Conservation (phyloP, 164 flowering plant genomes). For the Liriodendron chinense region DNA sequence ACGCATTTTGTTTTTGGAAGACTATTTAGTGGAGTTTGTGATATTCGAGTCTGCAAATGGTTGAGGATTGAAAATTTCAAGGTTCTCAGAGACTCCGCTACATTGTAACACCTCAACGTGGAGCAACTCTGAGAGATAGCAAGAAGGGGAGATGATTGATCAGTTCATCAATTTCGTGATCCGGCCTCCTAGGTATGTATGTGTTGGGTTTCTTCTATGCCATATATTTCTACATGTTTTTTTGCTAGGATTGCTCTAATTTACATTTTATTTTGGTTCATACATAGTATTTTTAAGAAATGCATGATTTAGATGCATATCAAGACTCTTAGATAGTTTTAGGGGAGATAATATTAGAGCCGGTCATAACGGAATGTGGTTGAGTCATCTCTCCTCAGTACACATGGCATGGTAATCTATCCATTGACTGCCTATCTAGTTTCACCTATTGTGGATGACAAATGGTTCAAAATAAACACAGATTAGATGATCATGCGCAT, state of each 20-base stretch:
- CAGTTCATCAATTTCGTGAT: constrained; percentile 94
- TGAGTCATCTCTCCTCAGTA: too few relatives aligned
- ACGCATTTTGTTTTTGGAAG: neutral
- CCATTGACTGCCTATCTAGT: too few relatives aligned
- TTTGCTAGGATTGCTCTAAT: neutral
- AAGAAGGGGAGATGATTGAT: constrained; percentile 60
- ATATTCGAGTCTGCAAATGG: neutral
- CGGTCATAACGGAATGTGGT: too few relatives aligned
- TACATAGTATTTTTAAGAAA: neutral
- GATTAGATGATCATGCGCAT: too few relatives aligned
- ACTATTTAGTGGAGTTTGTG: neutral
- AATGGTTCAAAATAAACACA: too few relatives aligned
- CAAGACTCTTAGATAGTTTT: neutral
- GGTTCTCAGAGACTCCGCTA: constrained; percentile 10
- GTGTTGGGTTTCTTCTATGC: neutral
- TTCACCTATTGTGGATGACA: too few relatives aligned
- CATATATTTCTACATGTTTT: neutral
- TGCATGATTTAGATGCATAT: neutral
- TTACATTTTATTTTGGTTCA: neutral
- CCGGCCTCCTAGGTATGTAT: constrained; percentile 83
- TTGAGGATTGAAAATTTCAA: neutral
- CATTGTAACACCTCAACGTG: neutral
- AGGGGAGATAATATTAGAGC: neutral
- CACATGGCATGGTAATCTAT: too few relatives aligned
- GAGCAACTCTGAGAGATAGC: constrained; percentile 2